Base-by-base conservation (phyloP, 1,284 basidiomycete species). In the Apiotrichum montevideense region DNA sequence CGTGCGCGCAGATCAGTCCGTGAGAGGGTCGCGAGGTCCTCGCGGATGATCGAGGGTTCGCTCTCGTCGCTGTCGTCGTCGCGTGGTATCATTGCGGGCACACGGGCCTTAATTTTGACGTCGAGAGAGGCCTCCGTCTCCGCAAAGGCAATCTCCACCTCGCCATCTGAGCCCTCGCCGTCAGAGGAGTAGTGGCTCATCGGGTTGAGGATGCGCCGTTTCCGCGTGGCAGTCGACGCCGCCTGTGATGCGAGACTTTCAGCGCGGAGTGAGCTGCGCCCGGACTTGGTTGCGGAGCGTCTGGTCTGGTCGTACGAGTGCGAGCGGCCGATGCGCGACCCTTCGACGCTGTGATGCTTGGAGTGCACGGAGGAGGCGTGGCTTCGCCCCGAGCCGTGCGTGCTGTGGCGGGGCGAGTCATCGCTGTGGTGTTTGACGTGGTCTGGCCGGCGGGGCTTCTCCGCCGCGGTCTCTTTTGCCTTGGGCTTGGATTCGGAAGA, bases 141-240 rank as follows among this genome's bases (percentile, higher is more conserved):
- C 9, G 40, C 34, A 32, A 41, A 41, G 6, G 40, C 48, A 8
- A 41, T 49, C 37, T 39, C 37, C 5, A 40, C 11, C 14, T 37
- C 46, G 46, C 11, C 47, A 6, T 49, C 47, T 3, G 37, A 21
- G 10, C 33, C 29, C 34, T 35, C 47, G 47, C 8, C 15, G 8
- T 11, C 15, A 3, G 35, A 39, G 21, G 29, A 39, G 15, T 29
- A 35, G 13, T 39, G 34, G 10, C 6, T 29, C 47, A 49, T 49
- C 13, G 47, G 47, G 35, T 49, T 49, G 21, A 49, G 47, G 4
- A 49, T 35, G 47, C 47, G 47, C 35, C 47, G 47, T 15, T 49
- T 49, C n/a, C 47, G 47, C 2, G 39, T 21, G 35, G 35, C 47
- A 3, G 34, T 11, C 9, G 13, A 14, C 35, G 47, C 39, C 9